These are phyloP conservation scores for Penicillium bialowiezense DNA, from an alignment of 495 filamentous ascomycete genomes.

Conservation along the genomic window DNA sequence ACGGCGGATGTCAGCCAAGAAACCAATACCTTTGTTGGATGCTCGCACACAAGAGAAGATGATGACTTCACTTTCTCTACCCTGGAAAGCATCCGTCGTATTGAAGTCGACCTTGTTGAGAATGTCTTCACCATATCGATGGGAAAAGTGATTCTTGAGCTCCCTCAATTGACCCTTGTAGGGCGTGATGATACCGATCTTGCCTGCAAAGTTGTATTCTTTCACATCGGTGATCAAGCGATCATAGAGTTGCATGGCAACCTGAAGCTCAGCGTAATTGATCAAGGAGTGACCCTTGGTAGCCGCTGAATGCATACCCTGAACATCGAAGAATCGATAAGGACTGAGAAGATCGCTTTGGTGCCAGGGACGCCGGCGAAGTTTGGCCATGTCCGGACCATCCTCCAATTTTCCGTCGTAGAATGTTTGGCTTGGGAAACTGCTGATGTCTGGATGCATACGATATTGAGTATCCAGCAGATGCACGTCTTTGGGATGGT, in stretches of 20 bases:
- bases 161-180: slow-evolving; percentile 91
- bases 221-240: slow-evolving; percentile 71
- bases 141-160: slow-evolving; percentile 67
- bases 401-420: slow-evolving; percentile 86
- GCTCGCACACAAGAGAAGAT: slow-evolving; percentile 98
- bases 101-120: slow-evolving; percentile 88
- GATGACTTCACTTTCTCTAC: slow-evolving; percentile 93
- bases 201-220: slow-evolving; percentile 67
- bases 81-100: slow-evolving; percentile 97
- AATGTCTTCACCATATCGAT: slow-evolving; percentile 70
- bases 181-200: slow-evolving; percentile 94
- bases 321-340: slow-evolving; percentile 97
- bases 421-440: slow-evolving; percentile 85
- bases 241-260: slow-evolving; percentile 79
- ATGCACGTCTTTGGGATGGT: slow-evolving; percentile 86
- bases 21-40: slow-evolving; percentile 89
- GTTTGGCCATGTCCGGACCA: slow-evolving; percentile 72
- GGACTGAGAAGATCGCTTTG: slow-evolving; percentile 74
- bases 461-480: slow-evolving; percentile 95
- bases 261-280: slow-evolving; percentile 80
- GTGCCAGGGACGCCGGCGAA: slow-evolving; percentile 83
- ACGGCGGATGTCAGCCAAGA: slow-evolving; percentile 95
- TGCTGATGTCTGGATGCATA: slow-evolving; percentile 96
- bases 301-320: slow-evolving; percentile 77
- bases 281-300: slow-evolving; percentile 81